Evolutionary conservation across 768 basidiomycete species (phyloP).

Genomic region (Trametes villosa): DNA sequence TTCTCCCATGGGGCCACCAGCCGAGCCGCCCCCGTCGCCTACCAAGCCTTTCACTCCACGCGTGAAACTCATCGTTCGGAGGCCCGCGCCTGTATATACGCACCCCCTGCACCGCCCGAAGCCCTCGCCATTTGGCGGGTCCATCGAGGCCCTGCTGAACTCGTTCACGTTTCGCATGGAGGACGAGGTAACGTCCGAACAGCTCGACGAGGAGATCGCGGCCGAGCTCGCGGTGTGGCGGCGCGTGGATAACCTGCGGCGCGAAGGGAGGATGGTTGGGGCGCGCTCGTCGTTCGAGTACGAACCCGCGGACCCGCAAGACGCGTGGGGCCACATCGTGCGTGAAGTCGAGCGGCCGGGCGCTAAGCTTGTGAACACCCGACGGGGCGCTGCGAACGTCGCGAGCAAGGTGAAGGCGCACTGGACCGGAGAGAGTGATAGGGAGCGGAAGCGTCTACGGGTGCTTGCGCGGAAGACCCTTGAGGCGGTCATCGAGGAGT

Average conservation of each 20-base stretch:
- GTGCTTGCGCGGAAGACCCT: conserved; percentile 73
- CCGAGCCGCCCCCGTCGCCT: conserved; percentile 12
- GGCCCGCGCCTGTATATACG: conserved; percentile 61
- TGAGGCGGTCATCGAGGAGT: conserved; percentile 72
- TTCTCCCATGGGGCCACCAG: neutral
- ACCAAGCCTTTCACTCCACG: conserved; percentile 55
- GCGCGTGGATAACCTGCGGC: conserved; percentile 47
- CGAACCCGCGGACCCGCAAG: conserved; percentile 36
- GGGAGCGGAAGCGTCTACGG: conserved; percentile 70
- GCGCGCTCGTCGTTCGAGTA: conserved; percentile 19
- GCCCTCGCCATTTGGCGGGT: conserved; percentile 52
- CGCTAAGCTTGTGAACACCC: conserved; percentile 36
- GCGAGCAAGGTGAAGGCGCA: conserved; percentile 70
- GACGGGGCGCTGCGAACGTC: conserved; percentile 54
- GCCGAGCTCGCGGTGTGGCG: conserved; percentile 51
- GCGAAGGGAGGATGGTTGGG: conserved; percentile 46
- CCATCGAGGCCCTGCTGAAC: conserved; percentile 57
- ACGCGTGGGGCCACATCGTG: conserved; percentile 65
- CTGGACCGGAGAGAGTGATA: conserved; percentile 75
- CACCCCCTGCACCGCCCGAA: conserved; percentile 72
- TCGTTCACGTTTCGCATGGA: conserved; percentile 65
- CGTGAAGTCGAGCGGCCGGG: conserved; percentile 33
- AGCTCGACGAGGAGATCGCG: conserved; percentile 42
- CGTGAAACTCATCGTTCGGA: conserved; percentile 68
- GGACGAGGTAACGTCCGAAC: conserved; percentile 48